Conservation (phyloP, 1,284 basidiomycete species). For the Ganoderma boninense region DNA sequence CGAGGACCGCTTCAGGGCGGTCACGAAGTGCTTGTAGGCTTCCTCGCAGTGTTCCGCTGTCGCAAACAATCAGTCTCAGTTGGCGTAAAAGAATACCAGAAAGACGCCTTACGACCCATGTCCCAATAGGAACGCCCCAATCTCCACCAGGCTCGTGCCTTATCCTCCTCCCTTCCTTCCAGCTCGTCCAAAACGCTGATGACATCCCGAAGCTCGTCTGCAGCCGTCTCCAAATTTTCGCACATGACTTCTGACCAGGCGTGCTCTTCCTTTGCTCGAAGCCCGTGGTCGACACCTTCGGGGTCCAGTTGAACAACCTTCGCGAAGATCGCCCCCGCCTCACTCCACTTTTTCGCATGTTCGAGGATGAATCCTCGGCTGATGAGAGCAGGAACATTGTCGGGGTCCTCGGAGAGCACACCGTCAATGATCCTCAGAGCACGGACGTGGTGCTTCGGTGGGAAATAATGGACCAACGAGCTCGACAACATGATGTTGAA, state of each 20-base stretch:
- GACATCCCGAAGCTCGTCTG: slow-evolving; percentile 66
- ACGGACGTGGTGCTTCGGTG: slow-evolving; percentile 89
- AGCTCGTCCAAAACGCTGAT: slow-evolving; percentile 63
- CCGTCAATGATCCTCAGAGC: slow-evolving; percentile 81
- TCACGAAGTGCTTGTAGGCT: slow-evolving; percentile 86
- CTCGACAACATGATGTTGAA: slow-evolving; percentile 75
- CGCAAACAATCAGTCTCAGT: slow-evolving; percentile 10
- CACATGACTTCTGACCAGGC: slow-evolving; percentile 87
- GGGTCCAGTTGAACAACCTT: slow-evolving; percentile 56
- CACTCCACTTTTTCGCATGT: slow-evolving; percentile 70
- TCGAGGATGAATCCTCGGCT: slow-evolving; percentile 81
- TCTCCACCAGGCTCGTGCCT: slow-evolving; percentile 86
- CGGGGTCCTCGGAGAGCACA: slow-evolving; percentile 68
- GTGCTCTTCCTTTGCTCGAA: slow-evolving; percentile 82
- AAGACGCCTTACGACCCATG: slow-evolving; percentile 64
- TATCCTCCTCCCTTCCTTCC: slow-evolving; percentile 61
- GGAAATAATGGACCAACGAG: slow-evolving; percentile 85
- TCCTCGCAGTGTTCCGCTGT: slow-evolving; percentile 59
- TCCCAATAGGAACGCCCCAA: slow-evolving; percentile 85
- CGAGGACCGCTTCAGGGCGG: slow-evolving; percentile 79
- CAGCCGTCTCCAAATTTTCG: slow-evolving; percentile 60
- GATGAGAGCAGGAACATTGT: slow-evolving; percentile 76
- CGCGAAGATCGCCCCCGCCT: slow-evolving; percentile 72
- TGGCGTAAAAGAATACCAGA: neutral
- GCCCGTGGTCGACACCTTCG: slow-evolving; percentile 55